Evolutionary conservation across 306 rosid species (phyloP), one percentile per base, ranked within the genome.

Genomic region (Inga leiocalycina): DNA sequence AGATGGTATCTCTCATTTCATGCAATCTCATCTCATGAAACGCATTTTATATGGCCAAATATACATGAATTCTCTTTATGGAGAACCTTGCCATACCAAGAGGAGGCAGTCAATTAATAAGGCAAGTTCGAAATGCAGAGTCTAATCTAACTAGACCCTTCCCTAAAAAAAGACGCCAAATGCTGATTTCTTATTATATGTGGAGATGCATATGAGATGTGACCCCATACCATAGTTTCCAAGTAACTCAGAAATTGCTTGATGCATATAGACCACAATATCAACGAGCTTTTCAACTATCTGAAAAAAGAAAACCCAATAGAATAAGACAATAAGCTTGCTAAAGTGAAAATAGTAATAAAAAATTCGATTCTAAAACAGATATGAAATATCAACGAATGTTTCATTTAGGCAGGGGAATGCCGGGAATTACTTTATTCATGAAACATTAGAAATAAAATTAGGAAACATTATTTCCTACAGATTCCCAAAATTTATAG

Each of bases 241-340:
- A 79, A 92, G 94, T 80, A 88, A 78, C 88, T 91, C 94, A 41
- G 14, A 34, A 27, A 94, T 87, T 72, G 93, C 88, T 89, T 90
- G 94, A 85, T 92, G 91, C 80, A 87, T 89, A 83, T 84, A 83
- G 85, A 87, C 70, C 75, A 92, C 91, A 75, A 91, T 82, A 64
- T 87, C 91, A 16, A 92, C 95, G 41, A 97, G 97, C 87, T 94
- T 97, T 85, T 89, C 96, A 80, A 92, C 98, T 76, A 97, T 89
- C 99, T 97, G 97, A 90, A 89, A 70, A 82, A 66, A 86, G 76
- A 83, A 83, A 84, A 83, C 77, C 20, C 61, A 41, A 71, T 22
- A 82, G 6, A 44, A 32, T 85, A 76, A 82, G 81, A 82, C 6
- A 39, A 34, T 86, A 76, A 80, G 81, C 65, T 45, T 2, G 17